phyloP scores from a whole-genome alignment of 495 filamentous ascomycete genomes.

The Aspergillus biplanus region DNA sequence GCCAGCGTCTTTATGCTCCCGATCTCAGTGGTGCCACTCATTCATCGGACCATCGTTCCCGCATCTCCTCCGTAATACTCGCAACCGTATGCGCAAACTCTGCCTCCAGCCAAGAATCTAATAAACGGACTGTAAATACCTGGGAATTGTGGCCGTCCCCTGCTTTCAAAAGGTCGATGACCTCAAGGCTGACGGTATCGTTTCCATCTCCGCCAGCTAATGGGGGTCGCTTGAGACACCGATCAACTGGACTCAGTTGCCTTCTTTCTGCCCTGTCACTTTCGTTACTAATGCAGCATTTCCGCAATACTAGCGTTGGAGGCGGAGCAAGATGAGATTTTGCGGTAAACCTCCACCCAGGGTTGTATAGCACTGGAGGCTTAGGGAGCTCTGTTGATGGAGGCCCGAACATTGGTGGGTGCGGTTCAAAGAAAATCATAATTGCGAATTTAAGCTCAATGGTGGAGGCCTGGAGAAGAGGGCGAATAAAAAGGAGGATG shows the following conservation, averaged over 20 bases:
- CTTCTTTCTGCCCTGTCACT: constrained; percentile 21
- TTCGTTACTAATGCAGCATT: constrained; percentile 32
- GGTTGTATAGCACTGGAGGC: constrained; percentile 24
- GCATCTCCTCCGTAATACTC: constrained; percentile 29
- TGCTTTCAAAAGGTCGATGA: constrained; percentile 26
- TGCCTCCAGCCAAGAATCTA: constrained; percentile 22
- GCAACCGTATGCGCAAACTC: constrained; percentile 27
- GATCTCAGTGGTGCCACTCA: no score
- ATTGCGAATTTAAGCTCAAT: neutral
- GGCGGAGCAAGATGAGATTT: constrained; percentile 22
- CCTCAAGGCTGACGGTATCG: constrained; percentile 23
- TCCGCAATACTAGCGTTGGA: constrained; percentile 21
- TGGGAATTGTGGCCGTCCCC: constrained; percentile 31
- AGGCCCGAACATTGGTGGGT: constrained; percentile 10
- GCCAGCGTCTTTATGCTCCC: no score
- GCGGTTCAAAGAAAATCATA: constrained; percentile 13
- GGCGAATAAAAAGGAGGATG: no score
- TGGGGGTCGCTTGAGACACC: constrained; percentile 30
- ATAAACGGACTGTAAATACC: constrained; percentile 26
- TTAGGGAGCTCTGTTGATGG: constrained; percentile 23
- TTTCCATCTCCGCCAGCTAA: constrained; percentile 19
- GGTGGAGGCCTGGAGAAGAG: no score
- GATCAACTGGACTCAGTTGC: constrained; percentile 24
- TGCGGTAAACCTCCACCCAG: constrained; percentile 28
- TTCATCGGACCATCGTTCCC: constrained; percentile 21